These are phyloP conservation scores for Quercus parvula DNA, from an alignment of 306 rosid genomes.

Conservation along the genomic window DNA sequence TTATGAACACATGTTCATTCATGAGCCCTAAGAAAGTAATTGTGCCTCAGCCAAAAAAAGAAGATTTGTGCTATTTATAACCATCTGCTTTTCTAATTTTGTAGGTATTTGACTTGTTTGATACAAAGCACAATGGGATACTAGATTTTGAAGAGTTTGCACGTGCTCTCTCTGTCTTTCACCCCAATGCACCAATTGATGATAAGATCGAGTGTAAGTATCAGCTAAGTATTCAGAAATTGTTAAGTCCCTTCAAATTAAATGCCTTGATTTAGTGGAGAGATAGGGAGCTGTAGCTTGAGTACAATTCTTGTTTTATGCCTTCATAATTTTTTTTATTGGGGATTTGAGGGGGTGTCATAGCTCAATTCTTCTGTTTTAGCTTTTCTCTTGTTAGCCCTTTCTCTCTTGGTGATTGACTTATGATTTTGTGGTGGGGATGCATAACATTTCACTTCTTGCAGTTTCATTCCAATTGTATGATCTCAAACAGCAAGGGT, in stretches of 20 bases:
- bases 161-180: slow-evolving; percentile 78
- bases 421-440: slow-evolving; percentile 6
- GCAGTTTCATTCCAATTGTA: slow-evolving; percentile 79
- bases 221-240: slow-evolving; percentile 8
- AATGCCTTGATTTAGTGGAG: background rate
- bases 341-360: background rate
- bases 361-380: background rate
- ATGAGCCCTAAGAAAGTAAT: slow-evolving; percentile 2
- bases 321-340: background rate
- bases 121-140: slow-evolving; percentile 53
- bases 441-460: slow-evolving; percentile 34
- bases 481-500: slow-evolving; percentile 80
- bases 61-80: background rate
- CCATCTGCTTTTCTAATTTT: slow-evolving; percentile 28
- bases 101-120: slow-evolving; percentile 84
- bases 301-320: background rate
- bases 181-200: slow-evolving; percentile 70
- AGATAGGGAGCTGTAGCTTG: background rate
- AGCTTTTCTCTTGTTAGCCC: background rate
- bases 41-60: background rate
- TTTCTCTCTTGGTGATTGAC: slow-evolving; percentile 6
- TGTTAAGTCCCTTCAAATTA: slow-evolving; percentile 7
- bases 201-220: slow-evolving; percentile 77
- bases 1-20: background rate
- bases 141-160: slow-evolving; percentile 83